These are phyloP conservation scores for Zygosaccharomyces lentus DNA, from an alignment of 805 yeast species.

Conservation along the genomic window DNA sequence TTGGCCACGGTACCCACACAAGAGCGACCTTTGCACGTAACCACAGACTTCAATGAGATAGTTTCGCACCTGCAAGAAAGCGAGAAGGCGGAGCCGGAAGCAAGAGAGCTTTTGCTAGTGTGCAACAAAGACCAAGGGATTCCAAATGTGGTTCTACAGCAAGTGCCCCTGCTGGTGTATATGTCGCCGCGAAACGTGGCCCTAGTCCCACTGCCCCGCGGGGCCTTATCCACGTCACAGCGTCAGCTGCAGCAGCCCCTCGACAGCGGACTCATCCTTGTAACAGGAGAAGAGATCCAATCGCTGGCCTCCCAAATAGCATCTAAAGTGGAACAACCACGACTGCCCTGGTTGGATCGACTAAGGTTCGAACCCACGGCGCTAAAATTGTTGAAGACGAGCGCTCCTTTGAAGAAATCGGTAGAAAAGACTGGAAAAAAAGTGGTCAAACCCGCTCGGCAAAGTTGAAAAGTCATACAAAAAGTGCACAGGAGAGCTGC, in stretches of 20 bases:
- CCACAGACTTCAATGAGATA: slow-evolving; percentile 46
- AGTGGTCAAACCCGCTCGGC: neutral
- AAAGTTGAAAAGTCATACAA: neutral
- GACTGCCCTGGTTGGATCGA: slow-evolving; percentile 28
- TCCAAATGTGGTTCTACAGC: slow-evolving; percentile 49
- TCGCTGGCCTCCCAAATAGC: slow-evolving; percentile 20
- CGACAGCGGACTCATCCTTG: neutral
- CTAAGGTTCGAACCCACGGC: slow-evolving; percentile 18
- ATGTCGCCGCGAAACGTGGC: slow-evolving; percentile 41
- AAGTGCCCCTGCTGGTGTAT: slow-evolving; percentile 53
- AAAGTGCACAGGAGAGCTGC: neutral
- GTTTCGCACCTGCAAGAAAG: slow-evolving; percentile 37
- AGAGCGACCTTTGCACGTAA: slow-evolving; percentile 23
- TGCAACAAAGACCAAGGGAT: slow-evolving; percentile 49
- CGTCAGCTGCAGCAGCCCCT: slow-evolving; percentile 6
- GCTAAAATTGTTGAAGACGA: slow-evolving; percentile 22
- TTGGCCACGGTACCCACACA: slow-evolving; percentile 20
- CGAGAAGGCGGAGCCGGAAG: slow-evolving; percentile 35
- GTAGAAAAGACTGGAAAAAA: slow-evolving; percentile 6
- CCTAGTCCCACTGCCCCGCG: slow-evolving; percentile 57
- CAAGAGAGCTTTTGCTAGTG: slow-evolving; percentile 43
- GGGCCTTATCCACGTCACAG: slow-evolving; percentile 21
- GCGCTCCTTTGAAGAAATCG: slow-evolving; percentile 16
- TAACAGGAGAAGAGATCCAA: neutral
- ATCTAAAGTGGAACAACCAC: slow-evolving; percentile 14